Base-by-base conservation (phyloP, 371 early-diverging fungal species). In the Amoeboradix gromovi region DNA sequence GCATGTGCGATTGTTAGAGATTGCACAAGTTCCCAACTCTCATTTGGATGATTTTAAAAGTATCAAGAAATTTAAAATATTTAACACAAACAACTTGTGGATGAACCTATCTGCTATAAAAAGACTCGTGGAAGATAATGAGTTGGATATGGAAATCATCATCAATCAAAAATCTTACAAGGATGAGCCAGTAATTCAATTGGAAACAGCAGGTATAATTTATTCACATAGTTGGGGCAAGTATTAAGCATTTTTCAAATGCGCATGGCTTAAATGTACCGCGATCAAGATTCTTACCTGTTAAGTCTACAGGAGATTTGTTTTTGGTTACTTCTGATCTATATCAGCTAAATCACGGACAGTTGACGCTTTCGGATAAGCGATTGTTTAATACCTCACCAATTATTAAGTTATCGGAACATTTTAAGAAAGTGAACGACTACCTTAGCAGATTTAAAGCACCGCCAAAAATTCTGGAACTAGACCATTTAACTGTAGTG, bases 61-160 rank as follows among this genome's bases (percentile, higher is more conserved):
- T 70, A 85, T 99, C 78, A 93, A 94, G 77, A 98, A 98, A 81
- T 99, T 98, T 82, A 92, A 94, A 84, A 98, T 99, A 74, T 98
- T 99, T 84, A 99, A 99, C 84, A 99, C 99, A 71, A 99, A 99
- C 84, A 96, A 96, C 80, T 75, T 96, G 75, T 99, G 98, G 98
- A 87, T 99, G 73, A 87, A 85, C 74, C 78, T 96, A 71, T 88
- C 86, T 81, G 92, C 94, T 22, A 84, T 99, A 75, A 96, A 95
- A 82, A 87, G 94, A 67, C 79, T 93, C 5, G 80, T 96, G 69
- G 86, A 88, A 69, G 81, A 87, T 70, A 80, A 83, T 67, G 83
- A 81, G 70, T 78, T 99, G 73, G 84, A 86, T 71, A 78, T 98
- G 72, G 99, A 99, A 72, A 89, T 98, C 74, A 99, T 99, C 78